These are phyloP conservation scores for Penicillium sp. DNA, from an alignment of 2,329 filamentous ascomycete species.

Conservation along the genomic window DNA sequence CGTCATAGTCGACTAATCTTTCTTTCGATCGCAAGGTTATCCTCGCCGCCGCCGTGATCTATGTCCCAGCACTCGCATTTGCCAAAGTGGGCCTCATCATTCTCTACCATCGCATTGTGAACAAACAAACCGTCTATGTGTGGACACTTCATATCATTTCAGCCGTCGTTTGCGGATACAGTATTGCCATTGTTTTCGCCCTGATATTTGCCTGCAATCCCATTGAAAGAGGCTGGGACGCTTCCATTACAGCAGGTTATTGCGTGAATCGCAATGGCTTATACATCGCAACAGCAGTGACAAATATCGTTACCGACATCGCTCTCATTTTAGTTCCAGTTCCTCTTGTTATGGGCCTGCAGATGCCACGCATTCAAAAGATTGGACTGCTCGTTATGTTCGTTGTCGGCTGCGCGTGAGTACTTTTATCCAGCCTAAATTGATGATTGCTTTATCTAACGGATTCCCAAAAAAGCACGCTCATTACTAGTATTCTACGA, in stretches of 20 bases:
- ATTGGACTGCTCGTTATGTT: slow-evolving; percentile 26
- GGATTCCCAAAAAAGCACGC: slow-evolving; percentile 14
- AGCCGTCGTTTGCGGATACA: slow-evolving; percentile 20
- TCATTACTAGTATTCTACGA: slow-evolving; percentile 27
- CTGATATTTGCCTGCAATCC: slow-evolving; percentile 28
- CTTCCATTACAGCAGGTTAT: slow-evolving; percentile 13
- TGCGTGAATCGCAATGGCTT: slow-evolving; percentile 21
- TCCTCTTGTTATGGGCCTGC: slow-evolving; percentile 20
- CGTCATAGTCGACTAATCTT: background rate
- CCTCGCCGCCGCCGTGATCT: slow-evolving; percentile 24
- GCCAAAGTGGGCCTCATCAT: slow-evolving; percentile 30
- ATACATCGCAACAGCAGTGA: slow-evolving; percentile 26
- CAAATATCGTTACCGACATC: slow-evolving; percentile 29
- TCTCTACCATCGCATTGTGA: slow-evolving; percentile 28
- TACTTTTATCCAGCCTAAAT: background rate
- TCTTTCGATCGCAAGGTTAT: slow-evolving; percentile 11
- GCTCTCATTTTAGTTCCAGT: slow-evolving; percentile 25
- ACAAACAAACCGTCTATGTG: slow-evolving; percentile 11
- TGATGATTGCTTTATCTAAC: too few species aligned
- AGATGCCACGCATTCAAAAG: slow-evolving; percentile 28
- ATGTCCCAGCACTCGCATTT: slow-evolving; percentile 27
- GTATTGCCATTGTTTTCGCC: slow-evolving; percentile 9
- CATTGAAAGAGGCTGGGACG: slow-evolving; percentile 25
- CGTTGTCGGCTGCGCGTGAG: slow-evolving; percentile 30
- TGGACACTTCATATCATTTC: slow-evolving; percentile 20